Evolutionary conservation across 2,329 filamentous ascomycete genomes (phyloP), one percentile per base, ranked within the genome.

Genomic region (Ceratocystis diversiconidia): DNA sequence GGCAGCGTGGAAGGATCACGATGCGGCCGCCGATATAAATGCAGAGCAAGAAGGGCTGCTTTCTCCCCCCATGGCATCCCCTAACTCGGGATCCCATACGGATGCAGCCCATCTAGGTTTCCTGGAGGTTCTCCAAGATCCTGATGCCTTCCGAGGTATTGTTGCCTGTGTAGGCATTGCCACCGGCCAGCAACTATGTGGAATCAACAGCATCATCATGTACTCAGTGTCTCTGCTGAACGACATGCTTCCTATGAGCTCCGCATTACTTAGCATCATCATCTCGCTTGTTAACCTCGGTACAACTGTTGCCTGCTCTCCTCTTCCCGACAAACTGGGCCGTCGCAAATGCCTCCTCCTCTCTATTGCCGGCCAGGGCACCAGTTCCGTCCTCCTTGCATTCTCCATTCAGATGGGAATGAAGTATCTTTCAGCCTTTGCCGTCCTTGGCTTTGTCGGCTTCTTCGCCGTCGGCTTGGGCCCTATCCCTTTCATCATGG

Each of bases 131-230:
- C 74, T 90, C 48, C 80, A 77, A 28, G 83, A 92, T 70, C 80
- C 85, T 0, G 77, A 83, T 7, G 88, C 89, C 71, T 82, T 86
- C 2, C 86, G 85, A 0, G 88, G 88, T 63, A 86, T 95, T 64
- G 80, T 94, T 67, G 90, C 92, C 3, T 89, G 95, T 2, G 82
- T 95, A 12, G 91, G 90, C 0, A 86, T 95, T 70, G 96, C 97
- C 92, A 81, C 92, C 67, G 87, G 89, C 0, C 94, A 97, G 74
- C 94, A 99, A 74, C 80, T 96, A 46, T 92, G 89, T 67, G 92
- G 90, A 60, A 92, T 97, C 77, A 97, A 99, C 81, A 92, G 88
- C 67, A 92, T 97, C 72, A 88, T 97, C 76, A 96, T 99, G 92
- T 99, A 99, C 75, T 95, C 92, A 1, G 94, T 97, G 5, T 91